Percentiles rank a stretch among this genome's conserved stretches.
Evolutionary conservation across 805 yeast genomes (phyloP).

Genomic region (Myxozyma mucilagina): DNA sequence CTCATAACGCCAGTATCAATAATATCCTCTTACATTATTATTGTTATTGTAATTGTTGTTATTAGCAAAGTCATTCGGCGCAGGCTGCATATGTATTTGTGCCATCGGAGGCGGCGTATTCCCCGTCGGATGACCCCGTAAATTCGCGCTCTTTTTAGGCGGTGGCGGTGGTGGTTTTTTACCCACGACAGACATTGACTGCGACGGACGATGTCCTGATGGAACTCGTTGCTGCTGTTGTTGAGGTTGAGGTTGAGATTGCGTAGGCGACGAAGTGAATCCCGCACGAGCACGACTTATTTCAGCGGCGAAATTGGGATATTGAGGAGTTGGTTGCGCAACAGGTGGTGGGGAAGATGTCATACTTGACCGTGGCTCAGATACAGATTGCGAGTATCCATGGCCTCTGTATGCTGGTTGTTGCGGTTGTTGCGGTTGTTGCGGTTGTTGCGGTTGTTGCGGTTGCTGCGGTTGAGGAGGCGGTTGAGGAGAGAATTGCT

Average conservation of each 20-base stretch:
- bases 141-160: conserved; percentile 20
- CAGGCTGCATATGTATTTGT: neutral
- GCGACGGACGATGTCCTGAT: conserved; percentile 27
- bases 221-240: conserved; percentile 15
- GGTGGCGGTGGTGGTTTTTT: conserved; percentile 35
- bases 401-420: conserved; percentile 18
- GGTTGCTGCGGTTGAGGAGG: too few relatives aligned
- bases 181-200: conserved; percentile 26
- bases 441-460: too few relatives aligned
- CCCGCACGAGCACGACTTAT: conserved; percentile 34
- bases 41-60: too few relatives aligned
- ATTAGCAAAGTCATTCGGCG: too few relatives aligned
- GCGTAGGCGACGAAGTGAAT: neutral
- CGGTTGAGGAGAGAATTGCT: too few relatives aligned
- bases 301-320: conserved; percentile 41
- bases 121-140: conserved; percentile 23
- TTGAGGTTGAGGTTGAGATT: neutral
- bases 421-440: neutral
- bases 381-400: conserved; percentile 22
- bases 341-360: neutral
- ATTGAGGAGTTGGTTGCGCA: conserved; percentile 2
- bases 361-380: conserved; percentile 2
- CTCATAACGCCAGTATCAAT: too few relatives aligned
- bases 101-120: conserved; percentile 9
- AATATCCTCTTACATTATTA: conserved; percentile 19